Conservation (phyloP, 345 rosid species). For the Lenwebbia sp. region DNA sequence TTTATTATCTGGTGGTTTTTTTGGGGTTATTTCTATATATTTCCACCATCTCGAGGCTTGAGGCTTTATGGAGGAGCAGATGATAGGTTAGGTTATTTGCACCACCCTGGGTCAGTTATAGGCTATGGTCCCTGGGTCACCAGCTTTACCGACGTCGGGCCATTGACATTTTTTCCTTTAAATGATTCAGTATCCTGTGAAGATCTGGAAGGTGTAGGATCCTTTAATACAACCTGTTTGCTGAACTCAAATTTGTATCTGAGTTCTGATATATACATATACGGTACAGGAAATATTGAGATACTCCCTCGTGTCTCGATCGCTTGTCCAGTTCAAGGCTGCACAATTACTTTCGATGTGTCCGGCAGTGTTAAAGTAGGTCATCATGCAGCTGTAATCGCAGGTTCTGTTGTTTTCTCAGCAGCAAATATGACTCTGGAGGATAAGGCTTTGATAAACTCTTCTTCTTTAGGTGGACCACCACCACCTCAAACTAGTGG, state of each 20-base stretch:
- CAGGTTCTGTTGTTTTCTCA: constrained; percentile 60
- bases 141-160: constrained; percentile 1
- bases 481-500: constrained; percentile 99
- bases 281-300: constrained; percentile 67
- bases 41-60: constrained; percentile 24
- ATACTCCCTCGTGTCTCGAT: constrained; percentile 65
- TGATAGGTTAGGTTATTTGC: constrained; percentile 10
- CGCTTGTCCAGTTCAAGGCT: constrained; percentile 59
- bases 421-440: constrained; percentile 60
- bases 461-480: constrained; percentile 69
- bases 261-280: constrained; percentile 44
- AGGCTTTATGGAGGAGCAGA: constrained; percentile 10
- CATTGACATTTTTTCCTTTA: constrained; percentile 1
- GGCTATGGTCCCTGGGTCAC: constrained; percentile 13
- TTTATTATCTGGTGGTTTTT: constrained; percentile 37
- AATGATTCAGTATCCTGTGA: constrained; percentile 44
- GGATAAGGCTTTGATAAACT: constrained; percentile 46
- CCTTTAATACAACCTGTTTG: constrained; percentile 73
- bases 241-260: constrained; percentile 57
- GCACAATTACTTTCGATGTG: constrained; percentile 54
- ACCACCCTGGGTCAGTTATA: constrained; percentile 10
- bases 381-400: constrained; percentile 43
- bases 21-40: constrained; percentile 18
- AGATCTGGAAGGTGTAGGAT: constrained; percentile 83
- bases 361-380: constrained; percentile 72